These are phyloP conservation scores for Termitomyces sp. DNA, from an alignment of 768 basidiomycete genomes.

Conservation along the genomic window DNA sequence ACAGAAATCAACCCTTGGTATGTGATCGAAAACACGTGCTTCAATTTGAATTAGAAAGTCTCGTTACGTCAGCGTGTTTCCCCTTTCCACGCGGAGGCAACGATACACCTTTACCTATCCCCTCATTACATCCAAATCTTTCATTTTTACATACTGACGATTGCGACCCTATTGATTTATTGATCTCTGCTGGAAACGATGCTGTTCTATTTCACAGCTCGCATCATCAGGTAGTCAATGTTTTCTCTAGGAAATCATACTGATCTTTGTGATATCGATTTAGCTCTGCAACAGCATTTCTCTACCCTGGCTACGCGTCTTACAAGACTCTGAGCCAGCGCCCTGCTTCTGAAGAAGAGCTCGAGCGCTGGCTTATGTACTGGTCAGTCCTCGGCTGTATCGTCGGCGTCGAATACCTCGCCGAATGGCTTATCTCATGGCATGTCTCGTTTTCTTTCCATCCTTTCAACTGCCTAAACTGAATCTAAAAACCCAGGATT, in stretches of 20 bases:
- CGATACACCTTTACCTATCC: neutral
- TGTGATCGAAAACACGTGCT: neutral
- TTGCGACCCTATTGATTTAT: neutral
- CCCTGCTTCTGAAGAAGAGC: conserved; percentile 78
- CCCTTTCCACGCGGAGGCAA: neutral
- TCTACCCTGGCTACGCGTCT: conserved; percentile 95
- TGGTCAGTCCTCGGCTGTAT: conserved; percentile 90
- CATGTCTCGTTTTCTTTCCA: conserved; percentile 29
- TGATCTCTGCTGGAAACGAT: conserved; percentile 20
- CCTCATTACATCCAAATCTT: too few relatives aligned
- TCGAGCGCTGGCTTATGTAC: conserved; percentile 97
- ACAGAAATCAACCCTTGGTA: neutral
- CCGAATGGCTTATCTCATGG: conserved; percentile 89
- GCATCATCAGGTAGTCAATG: conserved; percentile 38
- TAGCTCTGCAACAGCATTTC: conserved; percentile 73
- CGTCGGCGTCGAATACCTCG: conserved; percentile 76
- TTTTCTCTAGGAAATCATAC: conserved; percentile 3
- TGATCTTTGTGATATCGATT: neutral
- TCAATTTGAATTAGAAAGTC: neutral
- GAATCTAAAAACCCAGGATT: conserved; percentile 47
- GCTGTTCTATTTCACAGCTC: conserved; percentile 47
- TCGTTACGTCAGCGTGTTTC: neutral
- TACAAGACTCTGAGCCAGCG: conserved; percentile 89
- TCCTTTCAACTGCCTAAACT: neutral
- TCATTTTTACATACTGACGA: neutral